Evolutionary conservation across 345 rosid species (phyloP).

Genomic region (Angophora floribunda): DNA sequence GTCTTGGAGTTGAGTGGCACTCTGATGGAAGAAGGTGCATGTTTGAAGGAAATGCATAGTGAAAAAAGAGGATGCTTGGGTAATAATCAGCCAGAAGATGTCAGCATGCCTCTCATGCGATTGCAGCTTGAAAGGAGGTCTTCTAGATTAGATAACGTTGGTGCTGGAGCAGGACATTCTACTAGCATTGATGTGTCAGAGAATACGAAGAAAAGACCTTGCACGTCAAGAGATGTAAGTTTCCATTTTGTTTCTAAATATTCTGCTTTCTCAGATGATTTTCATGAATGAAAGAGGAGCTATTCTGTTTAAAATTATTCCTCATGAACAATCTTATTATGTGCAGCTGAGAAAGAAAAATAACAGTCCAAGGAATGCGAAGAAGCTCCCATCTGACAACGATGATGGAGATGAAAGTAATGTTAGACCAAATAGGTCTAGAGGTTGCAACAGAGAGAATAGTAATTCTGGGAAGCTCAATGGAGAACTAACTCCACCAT

Average conservation of each 20-base stretch:
- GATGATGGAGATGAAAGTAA: conserved; percentile 23
- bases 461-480: conserved; percentile 31
- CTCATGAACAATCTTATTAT: neutral
- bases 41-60: neutral
- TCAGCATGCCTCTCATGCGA: conserved; percentile 3
- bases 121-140: conserved; percentile 27
- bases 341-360: conserved; percentile 1
- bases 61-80: neutral
- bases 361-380: conserved; percentile 20
- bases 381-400: conserved; percentile 10
- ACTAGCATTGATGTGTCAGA: neutral
- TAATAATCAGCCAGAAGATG: neutral
- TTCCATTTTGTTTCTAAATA: neutral
- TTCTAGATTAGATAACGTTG: conserved; percentile 1
- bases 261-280: neutral
- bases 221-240: conserved; percentile 28
- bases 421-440: conserved; percentile 29
- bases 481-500: conserved; percentile 4
- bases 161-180: neutral
- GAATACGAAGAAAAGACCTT: conserved; percentile 20
- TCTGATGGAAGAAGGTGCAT: neutral
- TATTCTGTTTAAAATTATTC: neutral
- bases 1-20: neutral
- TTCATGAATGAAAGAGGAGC: neutral
- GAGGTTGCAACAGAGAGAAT: conserved; percentile 42